Conservation (phyloP, 2,329 filamentous ascomycete species). For the Orbilia ellipsospora region DNA sequence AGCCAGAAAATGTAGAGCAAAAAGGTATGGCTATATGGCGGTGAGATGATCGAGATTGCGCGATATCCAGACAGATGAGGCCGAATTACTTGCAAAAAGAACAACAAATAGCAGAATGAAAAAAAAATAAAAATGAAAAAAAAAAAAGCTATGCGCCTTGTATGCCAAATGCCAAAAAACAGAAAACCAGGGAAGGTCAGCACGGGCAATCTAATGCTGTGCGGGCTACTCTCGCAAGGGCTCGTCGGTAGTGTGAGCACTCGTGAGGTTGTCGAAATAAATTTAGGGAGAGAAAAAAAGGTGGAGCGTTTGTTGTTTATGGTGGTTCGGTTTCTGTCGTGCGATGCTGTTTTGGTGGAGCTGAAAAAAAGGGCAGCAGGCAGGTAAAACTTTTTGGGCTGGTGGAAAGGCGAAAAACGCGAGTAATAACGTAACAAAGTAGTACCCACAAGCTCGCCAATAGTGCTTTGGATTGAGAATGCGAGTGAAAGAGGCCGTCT, state of each 20-base stretch:
- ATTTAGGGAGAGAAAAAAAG: slow-evolving; percentile 1
- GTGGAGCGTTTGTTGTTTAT: slow-evolving; percentile 19
- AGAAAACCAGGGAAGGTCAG: background rate
- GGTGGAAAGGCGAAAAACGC: slow-evolving; percentile 21
- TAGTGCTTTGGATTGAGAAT: slow-evolving; percentile 20
- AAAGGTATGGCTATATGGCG: slow-evolving; percentile 41
- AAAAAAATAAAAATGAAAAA: slow-evolving; percentile 7
- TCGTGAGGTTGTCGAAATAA: slow-evolving; percentile 8
- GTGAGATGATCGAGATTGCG: slow-evolving; percentile 52
- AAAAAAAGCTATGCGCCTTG: slow-evolving; percentile 18
- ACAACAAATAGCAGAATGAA: slow-evolving; percentile 5
- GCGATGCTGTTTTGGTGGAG: slow-evolving; percentile 55
- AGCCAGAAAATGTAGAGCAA: slow-evolving; percentile 43
- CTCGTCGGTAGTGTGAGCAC: slow-evolving; percentile 2
- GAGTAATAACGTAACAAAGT: slow-evolving; percentile 4
- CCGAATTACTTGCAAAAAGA: slow-evolving; percentile 23
- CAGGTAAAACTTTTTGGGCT: slow-evolving; percentile 42
- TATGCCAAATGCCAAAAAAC: slow-evolving; percentile 11
- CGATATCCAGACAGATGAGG: slow-evolving; percentile 52
- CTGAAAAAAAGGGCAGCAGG: slow-evolving; percentile 40
- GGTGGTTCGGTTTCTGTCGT: slow-evolving; percentile 16
- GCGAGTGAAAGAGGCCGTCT: slow-evolving; percentile 38
- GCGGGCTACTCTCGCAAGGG: slow-evolving; percentile 8
- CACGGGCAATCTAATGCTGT: slow-evolving; percentile 30
- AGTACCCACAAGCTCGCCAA: background rate